These are phyloP conservation scores for Geotrichum candidum DNA, from an alignment of 1,139 yeast species.

Conservation along the genomic window DNA sequence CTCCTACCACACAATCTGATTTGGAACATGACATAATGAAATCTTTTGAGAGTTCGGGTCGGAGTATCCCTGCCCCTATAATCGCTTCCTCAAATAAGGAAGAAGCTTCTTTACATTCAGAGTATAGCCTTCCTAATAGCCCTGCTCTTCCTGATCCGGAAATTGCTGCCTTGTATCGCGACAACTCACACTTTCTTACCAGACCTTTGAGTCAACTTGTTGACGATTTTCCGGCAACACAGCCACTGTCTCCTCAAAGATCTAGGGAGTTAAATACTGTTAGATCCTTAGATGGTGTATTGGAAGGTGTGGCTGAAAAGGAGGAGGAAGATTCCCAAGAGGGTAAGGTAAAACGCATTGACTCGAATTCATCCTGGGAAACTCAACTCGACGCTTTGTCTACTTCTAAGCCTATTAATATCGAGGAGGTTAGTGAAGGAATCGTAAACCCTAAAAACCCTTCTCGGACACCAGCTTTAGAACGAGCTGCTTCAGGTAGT, in stretches of 20 bases:
- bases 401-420: not conserved
- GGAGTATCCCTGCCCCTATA: not conserved
- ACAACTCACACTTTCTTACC: constrained; percentile 28
- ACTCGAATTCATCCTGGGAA: constrained; percentile 11
- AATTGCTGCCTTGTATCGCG: constrained; percentile 33
- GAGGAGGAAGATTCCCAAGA: not conserved
- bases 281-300: not conserved
- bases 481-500: not conserved
- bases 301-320: not conserved
- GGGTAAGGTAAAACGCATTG: not conserved
- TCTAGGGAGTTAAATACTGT: constrained; percentile 2
- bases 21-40: constrained; percentile 14
- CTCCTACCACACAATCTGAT: constrained; percentile 4
- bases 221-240: constrained; percentile 4
- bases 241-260: constrained; percentile 9
- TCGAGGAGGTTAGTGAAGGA: not conserved
- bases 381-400: constrained; percentile 1
- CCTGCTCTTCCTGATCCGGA: constrained; percentile 23
- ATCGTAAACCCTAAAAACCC: constrained; percentile 8
- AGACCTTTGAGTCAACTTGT: constrained; percentile 30
- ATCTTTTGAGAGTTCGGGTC: not conserved
- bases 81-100: not conserved
- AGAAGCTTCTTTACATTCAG: not conserved
- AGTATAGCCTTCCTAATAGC: constrained; percentile 5
- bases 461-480: not conserved